Conservation (phyloP, 768 basidiomycete genomes). For the Mycena rebaudengoi region DNA sequence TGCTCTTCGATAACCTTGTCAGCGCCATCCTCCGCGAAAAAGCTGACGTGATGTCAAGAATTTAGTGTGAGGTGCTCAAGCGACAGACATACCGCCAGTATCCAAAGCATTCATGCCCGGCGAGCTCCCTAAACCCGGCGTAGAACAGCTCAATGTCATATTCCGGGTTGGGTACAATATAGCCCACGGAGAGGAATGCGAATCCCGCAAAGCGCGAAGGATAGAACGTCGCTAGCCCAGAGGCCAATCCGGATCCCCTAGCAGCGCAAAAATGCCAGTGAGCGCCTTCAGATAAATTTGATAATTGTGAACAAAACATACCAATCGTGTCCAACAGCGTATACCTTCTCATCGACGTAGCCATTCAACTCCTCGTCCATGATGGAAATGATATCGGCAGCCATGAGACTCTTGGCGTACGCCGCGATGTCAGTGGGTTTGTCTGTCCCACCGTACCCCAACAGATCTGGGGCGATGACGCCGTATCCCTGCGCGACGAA, state of each 20-base stretch:
- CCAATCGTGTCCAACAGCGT: slow-evolving; percentile 54
- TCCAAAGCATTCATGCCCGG: not conserved
- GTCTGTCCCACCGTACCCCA: slow-evolving; percentile 60
- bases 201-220: slow-evolving; percentile 49
- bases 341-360: slow-evolving; percentile 34
- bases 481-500: slow-evolving; percentile 50
- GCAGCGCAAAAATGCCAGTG: not conserved
- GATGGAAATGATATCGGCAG: slow-evolving; percentile 49
- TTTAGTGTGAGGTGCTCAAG: not conserved
- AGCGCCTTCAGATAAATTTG: not conserved
- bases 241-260: slow-evolving; percentile 47
- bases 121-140: not conserved
- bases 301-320: not conserved
- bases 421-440: slow-evolving; percentile 47
- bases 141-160: slow-evolving; percentile 25
- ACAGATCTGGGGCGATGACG: slow-evolving; percentile 58
- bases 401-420: slow-evolving; percentile 45
- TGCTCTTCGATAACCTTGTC: slow-evolving; percentile 44
- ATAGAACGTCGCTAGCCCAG: slow-evolving; percentile 46
- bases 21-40: slow-evolving; percentile 36
- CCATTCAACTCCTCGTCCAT: slow-evolving; percentile 47
- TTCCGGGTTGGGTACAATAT: slow-evolving; percentile 37
- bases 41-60: not conserved
- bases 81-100: not conserved
- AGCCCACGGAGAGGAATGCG: slow-evolving; percentile 49